Conservation (phyloP, 768 basidiomycete species). For the Lactarius psammicola region DNA sequence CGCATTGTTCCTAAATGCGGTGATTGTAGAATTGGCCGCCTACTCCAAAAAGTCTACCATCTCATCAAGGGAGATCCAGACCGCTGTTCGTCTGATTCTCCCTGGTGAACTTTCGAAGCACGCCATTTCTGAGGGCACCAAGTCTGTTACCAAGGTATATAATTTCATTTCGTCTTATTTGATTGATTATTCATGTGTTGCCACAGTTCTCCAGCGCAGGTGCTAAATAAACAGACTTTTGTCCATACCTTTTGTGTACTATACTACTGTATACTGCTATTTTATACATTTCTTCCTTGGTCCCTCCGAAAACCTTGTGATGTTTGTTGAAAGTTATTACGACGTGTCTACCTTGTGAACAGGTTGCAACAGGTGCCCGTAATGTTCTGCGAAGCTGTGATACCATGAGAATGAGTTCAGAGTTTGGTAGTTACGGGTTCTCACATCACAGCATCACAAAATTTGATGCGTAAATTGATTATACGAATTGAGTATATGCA, state of each 20-base stretch:
- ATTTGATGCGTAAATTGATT: not conserved
- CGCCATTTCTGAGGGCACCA: conserved; percentile 92
- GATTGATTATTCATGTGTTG: conserved; percentile 12
- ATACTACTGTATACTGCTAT: conserved; percentile 35
- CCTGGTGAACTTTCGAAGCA: conserved; percentile 95
- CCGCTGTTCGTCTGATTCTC: conserved; percentile 93
- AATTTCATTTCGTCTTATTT: too few relatives aligned
- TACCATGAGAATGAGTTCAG: too few relatives aligned
- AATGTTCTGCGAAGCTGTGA: too few relatives aligned
- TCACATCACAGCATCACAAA: not conserved
- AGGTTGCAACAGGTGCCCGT: too few relatives aligned
- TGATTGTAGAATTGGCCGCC: conserved; percentile 77
- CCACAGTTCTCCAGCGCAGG: conserved; percentile 69
- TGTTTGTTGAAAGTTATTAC: too few relatives aligned
- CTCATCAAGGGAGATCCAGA: conserved; percentile 98
- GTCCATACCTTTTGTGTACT: conserved; percentile 17
- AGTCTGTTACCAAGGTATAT: conserved; percentile 81
- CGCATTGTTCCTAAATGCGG: conserved; percentile 3
- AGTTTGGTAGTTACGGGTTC: too few relatives aligned
- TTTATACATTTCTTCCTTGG: conserved; percentile 24
- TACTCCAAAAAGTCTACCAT: conserved; percentile 99
- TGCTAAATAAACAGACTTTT: conserved; percentile 49
- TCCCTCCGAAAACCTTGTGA: not conserved
- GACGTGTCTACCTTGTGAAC: too few relatives aligned
- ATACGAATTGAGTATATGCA: not conserved